Evolutionary conservation across 192 early-diverging fungal species (phyloP).

Genomic region (Backusella tuberculispora): DNA sequence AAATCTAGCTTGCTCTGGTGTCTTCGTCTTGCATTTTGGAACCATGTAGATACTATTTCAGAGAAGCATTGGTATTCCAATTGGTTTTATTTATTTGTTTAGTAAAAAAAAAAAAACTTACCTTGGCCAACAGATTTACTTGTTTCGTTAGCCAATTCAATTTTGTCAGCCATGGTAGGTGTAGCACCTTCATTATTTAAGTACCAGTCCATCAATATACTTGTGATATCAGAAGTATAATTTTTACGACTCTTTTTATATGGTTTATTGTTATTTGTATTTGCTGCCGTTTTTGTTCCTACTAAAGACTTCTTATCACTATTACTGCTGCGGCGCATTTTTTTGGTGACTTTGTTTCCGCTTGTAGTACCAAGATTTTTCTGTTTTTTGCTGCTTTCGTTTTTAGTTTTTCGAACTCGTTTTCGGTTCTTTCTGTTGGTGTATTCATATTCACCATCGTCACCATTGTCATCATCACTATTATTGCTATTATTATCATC

Average conservation of each 20-base stretch:
- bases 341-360: neutral
- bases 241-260: conserved; percentile 2
- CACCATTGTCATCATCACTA: neutral
- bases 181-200: neutral
- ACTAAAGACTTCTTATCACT: neutral
- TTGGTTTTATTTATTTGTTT: neutral
- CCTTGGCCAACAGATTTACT: neutral
- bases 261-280: neutral
- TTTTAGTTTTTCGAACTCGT: neutral
- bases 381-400: neutral
- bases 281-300: neutral
- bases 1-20: neutral
- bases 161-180: neutral
- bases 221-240: neutral
- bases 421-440: neutral
- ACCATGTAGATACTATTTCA: conserved; percentile 17
- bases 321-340: neutral
- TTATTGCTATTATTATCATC: neutral
- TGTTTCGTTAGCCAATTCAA: neutral
- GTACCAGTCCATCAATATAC: conserved; percentile 14
- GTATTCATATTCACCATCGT: neutral
- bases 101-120: neutral
- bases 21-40: conserved; percentile 17
- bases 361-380: neutral
- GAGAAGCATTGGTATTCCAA: neutral